Percentiles rank a stretch among this genome's conserved stretches.
Conservation (phyloP, 2,329 filamentous ascomycete genomes). For the Periconia digitata region DNA sequence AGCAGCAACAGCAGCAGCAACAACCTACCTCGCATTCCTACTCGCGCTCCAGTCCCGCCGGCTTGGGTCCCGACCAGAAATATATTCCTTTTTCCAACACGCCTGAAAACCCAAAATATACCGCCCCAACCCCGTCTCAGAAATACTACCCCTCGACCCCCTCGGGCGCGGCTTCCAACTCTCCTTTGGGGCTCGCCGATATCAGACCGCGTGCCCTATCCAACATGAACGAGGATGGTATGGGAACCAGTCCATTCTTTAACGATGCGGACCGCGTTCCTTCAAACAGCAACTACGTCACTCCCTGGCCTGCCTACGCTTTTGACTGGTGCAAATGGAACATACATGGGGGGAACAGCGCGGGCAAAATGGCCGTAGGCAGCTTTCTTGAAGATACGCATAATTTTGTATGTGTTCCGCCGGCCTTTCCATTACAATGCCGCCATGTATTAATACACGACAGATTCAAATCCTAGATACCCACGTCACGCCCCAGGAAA, state of each 20-base stretch:
- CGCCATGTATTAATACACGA: slow-evolving; percentile 12
- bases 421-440: background rate
- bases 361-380: slow-evolving; percentile 90
- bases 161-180: slow-evolving; percentile 70
- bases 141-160: slow-evolving; percentile 63
- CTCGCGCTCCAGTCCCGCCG: slow-evolving; percentile 80
- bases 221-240: slow-evolving; percentile 70
- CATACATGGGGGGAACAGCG: slow-evolving; percentile 67
- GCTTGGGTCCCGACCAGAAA: slow-evolving; percentile 59
- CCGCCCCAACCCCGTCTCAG: slow-evolving; percentile 46
- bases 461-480: slow-evolving; percentile 97
- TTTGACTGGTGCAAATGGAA: slow-evolving; percentile 99
- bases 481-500: slow-evolving; percentile 69
- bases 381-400: slow-evolving; percentile 98
- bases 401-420: slow-evolving; percentile 75
- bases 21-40: slow-evolving; percentile 57
- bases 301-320: slow-evolving; percentile 93
- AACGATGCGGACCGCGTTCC: slow-evolving; percentile 68
- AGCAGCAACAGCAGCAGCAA: slow-evolving; percentile 52
- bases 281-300: slow-evolving; percentile 87
- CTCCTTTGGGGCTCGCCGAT: slow-evolving; percentile 86
- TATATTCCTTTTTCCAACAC: slow-evolving; percentile 67
- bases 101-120: slow-evolving; percentile 57
- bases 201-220: slow-evolving; percentile 87
- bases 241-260: slow-evolving; percentile 59